A percentile compares a stretch with the other conserved stretches of the same genome.
phyloP scores from a whole-genome alignment of 164 flowering plant genomes.

The Nymphaea thermarum region DNA sequence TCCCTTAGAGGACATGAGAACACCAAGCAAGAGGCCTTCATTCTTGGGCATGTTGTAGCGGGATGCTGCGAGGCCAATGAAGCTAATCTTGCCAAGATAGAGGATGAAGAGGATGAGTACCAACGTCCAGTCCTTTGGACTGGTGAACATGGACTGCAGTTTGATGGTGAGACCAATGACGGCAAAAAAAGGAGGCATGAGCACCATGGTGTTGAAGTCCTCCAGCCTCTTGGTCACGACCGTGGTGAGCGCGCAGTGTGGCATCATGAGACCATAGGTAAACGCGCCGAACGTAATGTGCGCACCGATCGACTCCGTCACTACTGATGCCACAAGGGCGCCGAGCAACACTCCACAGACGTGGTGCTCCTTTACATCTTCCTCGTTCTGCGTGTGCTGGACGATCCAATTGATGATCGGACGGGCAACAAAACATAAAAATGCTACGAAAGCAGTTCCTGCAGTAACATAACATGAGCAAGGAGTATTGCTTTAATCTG shows the following conservation, averaged over 20 bases:
- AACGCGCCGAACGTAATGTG: constrained; percentile 41
- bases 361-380: constrained; percentile 30
- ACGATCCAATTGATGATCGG: constrained; percentile 28
- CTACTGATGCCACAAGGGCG: constrained; percentile 25
- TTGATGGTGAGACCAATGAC: constrained; percentile 31
- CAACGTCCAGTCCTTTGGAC: constrained; percentile 19
- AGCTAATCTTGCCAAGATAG: constrained; percentile 21
- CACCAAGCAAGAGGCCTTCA: constrained; percentile 38
- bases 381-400: constrained; percentile 32
- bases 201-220: constrained; percentile 24
- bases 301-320: constrained; percentile 35
- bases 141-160: constrained; percentile 12
- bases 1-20: constrained; percentile 53
- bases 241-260: constrained; percentile 62
- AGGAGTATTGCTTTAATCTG: too few relatives aligned
- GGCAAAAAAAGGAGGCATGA: constrained; percentile 46
- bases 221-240: constrained; percentile 45
- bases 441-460: not conserved
- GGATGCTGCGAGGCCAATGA: constrained; percentile 16
- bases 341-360: constrained; percentile 23
- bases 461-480: not conserved
- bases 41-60: constrained; percentile 24
- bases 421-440: constrained; percentile 11
- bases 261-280: constrained; percentile 50
- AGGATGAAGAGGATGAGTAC: constrained; percentile 16